Conservation (phyloP, 495 filamentous ascomycete genomes). For the Penicillium maclennaniae region DNA sequence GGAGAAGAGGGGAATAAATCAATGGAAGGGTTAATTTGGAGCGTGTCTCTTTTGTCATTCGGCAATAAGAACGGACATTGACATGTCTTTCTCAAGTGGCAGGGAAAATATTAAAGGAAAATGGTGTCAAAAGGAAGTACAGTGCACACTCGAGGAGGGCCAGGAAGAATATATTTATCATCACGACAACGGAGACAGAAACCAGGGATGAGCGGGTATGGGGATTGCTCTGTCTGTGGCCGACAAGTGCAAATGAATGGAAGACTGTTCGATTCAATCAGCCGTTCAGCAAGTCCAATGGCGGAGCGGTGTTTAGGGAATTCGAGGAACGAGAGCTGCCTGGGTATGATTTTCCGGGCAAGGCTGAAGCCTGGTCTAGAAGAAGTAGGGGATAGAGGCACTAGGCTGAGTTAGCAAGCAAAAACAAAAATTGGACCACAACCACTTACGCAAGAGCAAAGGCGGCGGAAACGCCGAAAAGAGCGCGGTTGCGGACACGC, state of each 20-base stretch:
- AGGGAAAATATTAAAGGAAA: slow-evolving; percentile 20
- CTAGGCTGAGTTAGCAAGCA: slow-evolving; percentile 28
- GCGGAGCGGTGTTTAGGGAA: slow-evolving; percentile 3
- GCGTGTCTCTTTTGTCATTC: slow-evolving; percentile 6
- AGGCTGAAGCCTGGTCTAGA: slow-evolving; percentile 20
- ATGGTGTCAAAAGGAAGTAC: slow-evolving; percentile 13
- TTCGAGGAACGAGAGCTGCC: slow-evolving; percentile 1
- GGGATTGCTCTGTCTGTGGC: neutral
- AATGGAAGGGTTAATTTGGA: slow-evolving; percentile 7
- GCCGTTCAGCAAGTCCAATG: slow-evolving; percentile 1
- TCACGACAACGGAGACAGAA: slow-evolving; percentile 23
- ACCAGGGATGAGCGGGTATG: neutral
- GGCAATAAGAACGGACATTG: slow-evolving; percentile 1
- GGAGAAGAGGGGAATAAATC: slow-evolving; percentile 10
- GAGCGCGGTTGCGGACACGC: slow-evolving; percentile 73
- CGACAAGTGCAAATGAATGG: slow-evolving; percentile 2
- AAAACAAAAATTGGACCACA: neutral
- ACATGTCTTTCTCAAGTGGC: slow-evolving; percentile 1
- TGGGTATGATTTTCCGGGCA: neutral
- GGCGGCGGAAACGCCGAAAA: slow-evolving; percentile 78
- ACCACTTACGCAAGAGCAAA: slow-evolving; percentile 81
- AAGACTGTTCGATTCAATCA: neutral
- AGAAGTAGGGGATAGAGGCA: slow-evolving; percentile 47
- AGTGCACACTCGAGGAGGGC: slow-evolving; percentile 9
- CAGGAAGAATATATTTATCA: slow-evolving; percentile 32